Conservation (phyloP, 2,329 filamentous ascomycete species). For the Aspergillus ruber region DNA sequence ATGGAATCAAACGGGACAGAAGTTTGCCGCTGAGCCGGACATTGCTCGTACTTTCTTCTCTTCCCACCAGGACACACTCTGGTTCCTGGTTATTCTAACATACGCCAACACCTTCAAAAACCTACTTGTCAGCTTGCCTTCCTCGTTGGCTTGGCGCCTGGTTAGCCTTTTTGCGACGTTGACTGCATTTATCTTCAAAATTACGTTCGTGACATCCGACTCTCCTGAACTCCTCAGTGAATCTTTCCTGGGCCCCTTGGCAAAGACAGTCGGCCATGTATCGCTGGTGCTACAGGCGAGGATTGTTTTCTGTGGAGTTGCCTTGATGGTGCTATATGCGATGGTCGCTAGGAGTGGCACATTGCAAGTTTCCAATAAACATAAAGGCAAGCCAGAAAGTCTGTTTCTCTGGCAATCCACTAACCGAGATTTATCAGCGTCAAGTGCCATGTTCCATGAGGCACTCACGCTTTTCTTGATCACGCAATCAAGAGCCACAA, state of each 20-base stretch:
- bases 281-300: slow-evolving; percentile 47
- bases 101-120: slow-evolving; percentile 57
- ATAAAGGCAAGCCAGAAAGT: slow-evolving; percentile 12
- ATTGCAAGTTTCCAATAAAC: neutral
- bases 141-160: slow-evolving; percentile 16
- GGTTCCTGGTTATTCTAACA: slow-evolving; percentile 62
- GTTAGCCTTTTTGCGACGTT: slow-evolving; percentile 40
- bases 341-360: slow-evolving; percentile 11
- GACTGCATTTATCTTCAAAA: slow-evolving; percentile 73
- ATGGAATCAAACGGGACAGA: slow-evolving; percentile 98
- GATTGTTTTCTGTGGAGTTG: slow-evolving; percentile 44
- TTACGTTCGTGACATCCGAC: slow-evolving; percentile 80
- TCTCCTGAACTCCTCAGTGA: slow-evolving; percentile 68
- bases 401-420: slow-evolving; percentile 1
- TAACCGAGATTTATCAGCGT: slow-evolving; percentile 10
- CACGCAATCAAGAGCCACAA: slow-evolving; percentile 78
- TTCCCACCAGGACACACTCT: slow-evolving; percentile 61
- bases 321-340: slow-evolving; percentile 24
- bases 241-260: slow-evolving; percentile 27
- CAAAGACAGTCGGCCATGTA: slow-evolving; percentile 31
- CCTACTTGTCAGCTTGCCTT: slow-evolving; percentile 29
- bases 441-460: slow-evolving; percentile 47
- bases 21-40: slow-evolving; percentile 84
- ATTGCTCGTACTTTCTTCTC: slow-evolving; percentile 68
- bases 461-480: slow-evolving; percentile 71